A percentile compares a stretch with the other conserved stretches of the same genome.
Conservation (phyloP, 2,329 filamentous ascomycete species). For the Fusarium gaditjirri region DNA sequence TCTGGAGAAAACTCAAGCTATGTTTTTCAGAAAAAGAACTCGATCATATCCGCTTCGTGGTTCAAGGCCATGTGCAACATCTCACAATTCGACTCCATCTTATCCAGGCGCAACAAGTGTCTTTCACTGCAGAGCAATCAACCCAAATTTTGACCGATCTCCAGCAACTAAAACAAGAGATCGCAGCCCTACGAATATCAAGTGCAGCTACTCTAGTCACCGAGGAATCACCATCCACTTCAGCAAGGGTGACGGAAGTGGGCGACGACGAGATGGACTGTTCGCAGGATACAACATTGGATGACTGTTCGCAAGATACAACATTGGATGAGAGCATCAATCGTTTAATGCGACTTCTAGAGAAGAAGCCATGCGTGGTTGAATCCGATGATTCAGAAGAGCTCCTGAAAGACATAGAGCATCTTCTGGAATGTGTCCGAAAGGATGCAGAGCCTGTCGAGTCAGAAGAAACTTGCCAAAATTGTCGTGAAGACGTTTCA, state of each 20-base stretch:
- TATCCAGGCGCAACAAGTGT: neutral
- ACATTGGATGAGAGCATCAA: neutral
- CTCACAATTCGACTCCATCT: neutral
- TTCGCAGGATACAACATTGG: fast-evolving
- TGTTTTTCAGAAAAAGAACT: neutral
- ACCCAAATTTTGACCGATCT: neutral
- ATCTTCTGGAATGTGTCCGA: neutral
- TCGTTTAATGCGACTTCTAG: neutral
- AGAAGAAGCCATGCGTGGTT: neutral
- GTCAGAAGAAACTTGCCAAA: fast-evolving
- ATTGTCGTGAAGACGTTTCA: fast-evolving
- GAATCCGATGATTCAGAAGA: neutral
- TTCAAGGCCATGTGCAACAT: neutral
- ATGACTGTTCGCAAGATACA: fast-evolving
- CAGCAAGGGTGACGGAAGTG: neutral
- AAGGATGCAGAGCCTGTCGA: fast-evolving
- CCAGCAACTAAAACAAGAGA: neutral
- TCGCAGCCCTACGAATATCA: fast-evolving
- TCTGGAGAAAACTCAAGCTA: neutral
- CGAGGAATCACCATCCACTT: fast-evolving
- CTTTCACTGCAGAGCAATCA: neutral
- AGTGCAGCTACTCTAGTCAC: fast-evolving
- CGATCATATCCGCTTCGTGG: neutral
- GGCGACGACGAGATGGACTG: fast-evolving
- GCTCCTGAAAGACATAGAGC: neutral